Percentiles rank a stretch among this genome's conserved stretches.
Conservation (phyloP, 2,329 filamentous ascomycete species). For the Lachnellula hyalina region DNA sequence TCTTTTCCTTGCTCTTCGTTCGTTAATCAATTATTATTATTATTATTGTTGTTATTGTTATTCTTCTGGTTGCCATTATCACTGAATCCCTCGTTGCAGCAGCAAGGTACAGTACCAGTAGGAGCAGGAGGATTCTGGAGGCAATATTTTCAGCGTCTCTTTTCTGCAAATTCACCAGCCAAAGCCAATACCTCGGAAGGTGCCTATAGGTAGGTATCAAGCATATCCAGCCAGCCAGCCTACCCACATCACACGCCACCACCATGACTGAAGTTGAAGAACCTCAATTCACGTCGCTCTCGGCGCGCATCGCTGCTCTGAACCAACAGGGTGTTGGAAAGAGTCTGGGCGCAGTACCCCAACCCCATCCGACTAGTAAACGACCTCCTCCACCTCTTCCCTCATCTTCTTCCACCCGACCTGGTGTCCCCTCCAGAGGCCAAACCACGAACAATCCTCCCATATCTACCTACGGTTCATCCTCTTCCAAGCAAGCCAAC, state of each 20-base stretch:
- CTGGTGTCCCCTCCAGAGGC: slow-evolving; percentile 34
- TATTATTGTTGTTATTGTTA: too few species aligned
- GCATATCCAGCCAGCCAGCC: too few species aligned
- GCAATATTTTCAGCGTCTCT: too few species aligned
- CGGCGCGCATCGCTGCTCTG: slow-evolving; percentile 59
- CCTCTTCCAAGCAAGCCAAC: slow-evolving; percentile 20
- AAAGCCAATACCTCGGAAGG: not conserved
- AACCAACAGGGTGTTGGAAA: slow-evolving; percentile 36
- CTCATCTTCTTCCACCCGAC: slow-evolving; percentile 30
- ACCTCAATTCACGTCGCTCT: slow-evolving; percentile 54
- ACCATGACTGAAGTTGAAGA: slow-evolving; percentile 57
- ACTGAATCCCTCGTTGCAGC: too few species aligned
- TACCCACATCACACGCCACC: not conserved
- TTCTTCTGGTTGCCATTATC: too few species aligned
- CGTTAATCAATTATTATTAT: too few species aligned
- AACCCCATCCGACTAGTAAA: slow-evolving; percentile 37
- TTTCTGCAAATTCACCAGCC: not conserved
- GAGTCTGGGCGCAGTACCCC: slow-evolving; percentile 3
- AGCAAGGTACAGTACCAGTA: too few species aligned
- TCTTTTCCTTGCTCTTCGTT: too few species aligned
- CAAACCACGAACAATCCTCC: slow-evolving; percentile 35
- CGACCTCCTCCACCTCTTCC: slow-evolving; percentile 51
- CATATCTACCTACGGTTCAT: slow-evolving; percentile 26
- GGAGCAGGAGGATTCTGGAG: too few species aligned
- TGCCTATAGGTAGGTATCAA: too few species aligned